Evolutionary conservation across 2,329 filamentous ascomycete species (phyloP), one percentile per base, ranked within the genome.

Genomic region (Aureobasidium sp.): DNA sequence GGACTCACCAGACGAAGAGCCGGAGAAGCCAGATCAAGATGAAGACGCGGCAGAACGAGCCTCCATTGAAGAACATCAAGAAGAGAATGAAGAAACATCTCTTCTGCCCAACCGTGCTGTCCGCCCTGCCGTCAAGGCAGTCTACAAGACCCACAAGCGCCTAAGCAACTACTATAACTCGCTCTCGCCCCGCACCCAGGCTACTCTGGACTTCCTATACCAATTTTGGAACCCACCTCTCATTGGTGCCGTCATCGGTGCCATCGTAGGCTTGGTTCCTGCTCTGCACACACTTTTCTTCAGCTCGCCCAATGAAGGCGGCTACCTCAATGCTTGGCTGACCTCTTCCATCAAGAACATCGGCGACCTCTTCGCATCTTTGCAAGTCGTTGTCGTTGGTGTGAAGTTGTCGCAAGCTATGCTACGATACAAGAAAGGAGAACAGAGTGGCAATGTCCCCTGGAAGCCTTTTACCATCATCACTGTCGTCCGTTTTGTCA

Each of bases 271-370:
- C 1, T 74, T 89, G 2, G 77, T 81, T 0, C 85, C 85, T 0
- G 67, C 78, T 0, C 74, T 89, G 0, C 85, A 88, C 66, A 72
- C 72, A 3, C 79, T 82, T 2, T 88, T 89, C 71, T 89, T 89
- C 75, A 78, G 73, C 55, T 72, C 78, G 11, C 78, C 78, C 9
- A 70, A 81, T 7, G 74, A 86, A 5, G 86, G 86, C 6, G 85
- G 86, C 1, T 82, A 86, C 61, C 81, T 88, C 66, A 85, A 82
- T 25, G 85, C 85, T 0, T 89, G 85, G 86, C 73, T 89, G 42
- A 88, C 85, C 0, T 77, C 79, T 0, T 81, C 82, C 0, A 72
- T 88, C 25, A 79, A 83, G 65, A 87, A 85, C 61, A 77, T 88
- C 27, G 86, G 86, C 3, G 76, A 79, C 0, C 75, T 89, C 0